A percentile compares a stretch with the other conserved stretches of the same genome.
Evolutionary conservation across 495 filamentous ascomycete species (phyloP).

Genomic region (Pseudevernia furfuracea): DNA sequence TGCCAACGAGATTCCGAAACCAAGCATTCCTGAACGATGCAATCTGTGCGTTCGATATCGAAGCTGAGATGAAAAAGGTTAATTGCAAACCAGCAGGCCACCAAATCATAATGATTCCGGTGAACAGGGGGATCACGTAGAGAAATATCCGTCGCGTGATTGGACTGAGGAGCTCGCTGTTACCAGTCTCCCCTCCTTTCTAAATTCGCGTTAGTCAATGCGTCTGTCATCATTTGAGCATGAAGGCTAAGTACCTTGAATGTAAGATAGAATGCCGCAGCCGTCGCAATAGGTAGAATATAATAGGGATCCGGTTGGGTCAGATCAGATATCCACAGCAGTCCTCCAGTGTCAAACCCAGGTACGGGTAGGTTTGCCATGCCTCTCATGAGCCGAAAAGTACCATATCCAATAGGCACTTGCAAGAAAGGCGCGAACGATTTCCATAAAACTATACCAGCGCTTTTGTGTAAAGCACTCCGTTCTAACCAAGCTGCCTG

Average conservation of each 20-base stretch:
- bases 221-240: background rate
- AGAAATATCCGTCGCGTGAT: conserved; percentile 45
- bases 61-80: conserved; percentile 56
- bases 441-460: conserved; percentile 47
- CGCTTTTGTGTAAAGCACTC: conserved; percentile 36
- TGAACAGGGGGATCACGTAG: conserved; percentile 52
- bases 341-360: conserved; percentile 57
- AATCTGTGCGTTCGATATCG: conserved; percentile 51
- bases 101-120: conserved; percentile 52
- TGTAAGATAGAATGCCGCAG: conserved; percentile 43
- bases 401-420: conserved; percentile 65
- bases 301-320: conserved; percentile 68
- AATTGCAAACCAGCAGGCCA: conserved; percentile 64
- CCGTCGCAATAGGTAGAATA: conserved; percentile 56
- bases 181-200: conserved; percentile 9
- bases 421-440: conserved; percentile 53
- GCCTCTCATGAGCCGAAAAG: conserved; percentile 64
- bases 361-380: conserved; percentile 79
- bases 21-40: conserved; percentile 41
- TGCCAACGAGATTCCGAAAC: conserved; percentile 44
- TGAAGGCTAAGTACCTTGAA: conserved; percentile 47
- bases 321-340: conserved; percentile 73
- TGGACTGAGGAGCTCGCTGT: background rate
- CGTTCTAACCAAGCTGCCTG: conserved; percentile 42
- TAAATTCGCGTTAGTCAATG: background rate